Evolutionary conservation across 148 eudicot genomes (phyloP), one percentile per base, ranked within the genome.

Genomic region (Dianthus caryophyllus): DNA sequence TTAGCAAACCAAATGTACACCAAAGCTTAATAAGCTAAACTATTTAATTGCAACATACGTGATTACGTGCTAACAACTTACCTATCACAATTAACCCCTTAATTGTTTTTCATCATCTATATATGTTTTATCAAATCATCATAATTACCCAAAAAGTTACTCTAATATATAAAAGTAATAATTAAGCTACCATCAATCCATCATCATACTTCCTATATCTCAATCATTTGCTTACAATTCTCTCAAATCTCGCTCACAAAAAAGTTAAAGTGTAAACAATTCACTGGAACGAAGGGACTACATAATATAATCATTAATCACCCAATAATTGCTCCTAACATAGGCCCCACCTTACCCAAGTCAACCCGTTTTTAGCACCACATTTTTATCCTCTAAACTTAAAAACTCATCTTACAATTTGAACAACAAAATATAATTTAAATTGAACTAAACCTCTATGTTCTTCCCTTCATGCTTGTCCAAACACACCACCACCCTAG

Each of bases 351-450:
- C 46, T 60, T 39, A 60, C 46, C 47, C 20, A 61, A 70, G 73
- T 70, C 73, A 70, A 70, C 66, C 36, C 57, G n/a, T 6, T 18
- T 18, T n/a, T 43, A 12, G 53, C 58, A 70, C 66, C 67, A 70
- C 59, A 70, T 48, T 70, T 70, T 41, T 3, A 7, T 41, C 10
- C 11, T 9, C 44, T 41, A 41, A 2, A 33, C 71, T 22, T 50
- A 53, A 51, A n/a, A 44, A 18, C 43, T 18, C 54, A 17, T 57
- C 61, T 29, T 30, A 57, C 33, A 57, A 57, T 31, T 17, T 30
- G 20, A 10, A 53, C 39, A 27, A 15, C 39, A 29, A 29, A n/a
- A n/a, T n/a, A n/a, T n/a, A n/a, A n/a, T n/a, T n/a, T n/a, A n/a
- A n/a, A 13, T 16, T 27, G 10, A 24, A 24, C 29, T 51, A 56